Conservation (phyloP, 164 flowering plant genomes). For the Vitis vinifera region ASM3070453v1 NC_081813.1:14525501-14526000, state of each 20-base stretch:
- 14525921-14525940: constrained; percentile 21
- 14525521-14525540: too few relatives aligned
- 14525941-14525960: constrained; percentile 35
- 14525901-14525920: too few relatives aligned
- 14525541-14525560: constrained; percentile 8
- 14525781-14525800: constrained; percentile 15
- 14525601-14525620: constrained; percentile 35
- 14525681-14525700: constrained; percentile 58
- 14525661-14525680: constrained; percentile 59
- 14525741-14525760: constrained; percentile 26
- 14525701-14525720: constrained; percentile 54
- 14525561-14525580: constrained; percentile 59
- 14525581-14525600: constrained; percentile 37
- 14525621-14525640: constrained; percentile 51
- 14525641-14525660: constrained; percentile 50
- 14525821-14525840: background rate
- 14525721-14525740: background rate
- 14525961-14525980: constrained; percentile 39
- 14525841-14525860: background rate
- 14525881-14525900: too few relatives aligned
- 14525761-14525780: too few relatives aligned
- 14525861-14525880: too few relatives aligned
- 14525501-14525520: too few relatives aligned
- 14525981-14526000: constrained; percentile 34
- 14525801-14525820: background rate